Percentiles rank a stretch among this genome's conserved stretches.
These are phyloP conservation scores for Puccinia horiana DNA, from an alignment of 1,284 basidiomycete genomes.

Conservation along the genomic window DNA sequence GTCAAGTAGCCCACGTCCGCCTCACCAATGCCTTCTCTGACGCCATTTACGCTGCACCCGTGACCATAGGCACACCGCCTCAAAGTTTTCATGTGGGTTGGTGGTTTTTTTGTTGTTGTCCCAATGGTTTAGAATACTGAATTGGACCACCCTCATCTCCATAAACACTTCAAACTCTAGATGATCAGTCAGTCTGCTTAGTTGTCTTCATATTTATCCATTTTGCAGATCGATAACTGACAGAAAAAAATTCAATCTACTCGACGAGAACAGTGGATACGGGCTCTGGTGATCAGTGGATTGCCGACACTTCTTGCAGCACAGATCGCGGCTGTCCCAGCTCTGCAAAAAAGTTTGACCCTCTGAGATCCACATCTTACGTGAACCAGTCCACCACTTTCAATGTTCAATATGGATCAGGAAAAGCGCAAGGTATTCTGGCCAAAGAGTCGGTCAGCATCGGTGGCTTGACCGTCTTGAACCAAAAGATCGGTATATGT, in stretches of 20 bases:
- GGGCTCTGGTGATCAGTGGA: slow-evolving; percentile 45
- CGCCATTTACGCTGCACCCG: slow-evolving; percentile 40
- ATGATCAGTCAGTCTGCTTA: slow-evolving; percentile 36
- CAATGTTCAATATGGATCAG: slow-evolving; percentile 48
- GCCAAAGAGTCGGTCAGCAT: slow-evolving; percentile 37
- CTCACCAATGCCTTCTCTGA: slow-evolving; percentile 49
- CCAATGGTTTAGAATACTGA: not conserved
- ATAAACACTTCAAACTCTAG: not conserved
- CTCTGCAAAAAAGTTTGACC: slow-evolving; percentile 34
- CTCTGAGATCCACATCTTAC: slow-evolving; percentile 29
- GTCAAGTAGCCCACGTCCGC: slow-evolving; percentile 27
- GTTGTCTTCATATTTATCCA: not conserved
- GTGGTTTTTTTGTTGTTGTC: not conserved
- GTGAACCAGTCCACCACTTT: not conserved
- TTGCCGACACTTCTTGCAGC: slow-evolving; percentile 30
- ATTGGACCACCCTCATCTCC: not conserved
- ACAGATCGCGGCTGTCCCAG: slow-evolving; percentile 25
- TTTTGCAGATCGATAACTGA: not conserved
- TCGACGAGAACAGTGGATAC: slow-evolving; percentile 48
- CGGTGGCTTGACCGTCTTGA: slow-evolving; percentile 25
- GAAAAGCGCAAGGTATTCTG: slow-evolving; percentile 27
- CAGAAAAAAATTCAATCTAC: not conserved
- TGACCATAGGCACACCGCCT: slow-evolving; percentile 47
- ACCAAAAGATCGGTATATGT: slow-evolving; percentile 43
- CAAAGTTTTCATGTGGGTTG: slow-evolving; percentile 44